Evolutionary conservation across 768 basidiomycete genomes (phyloP).

Genomic region (Boletus sensibilis): DNA sequence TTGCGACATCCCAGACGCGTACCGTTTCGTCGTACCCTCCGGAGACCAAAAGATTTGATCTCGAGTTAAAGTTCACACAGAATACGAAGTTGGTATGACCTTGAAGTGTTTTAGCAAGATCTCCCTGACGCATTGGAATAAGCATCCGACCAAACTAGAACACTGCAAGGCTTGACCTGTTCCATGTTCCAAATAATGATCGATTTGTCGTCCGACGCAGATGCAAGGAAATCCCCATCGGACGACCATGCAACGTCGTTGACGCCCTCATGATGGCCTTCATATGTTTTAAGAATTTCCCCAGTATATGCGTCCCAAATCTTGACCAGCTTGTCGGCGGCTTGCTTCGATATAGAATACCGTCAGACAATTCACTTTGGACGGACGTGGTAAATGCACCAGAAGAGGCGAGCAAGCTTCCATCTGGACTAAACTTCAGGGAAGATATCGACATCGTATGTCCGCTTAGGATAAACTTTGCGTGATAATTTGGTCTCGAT

Average conservation of each 20-base stretch:
- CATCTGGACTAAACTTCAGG: constrained; percentile 87
- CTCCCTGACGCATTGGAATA: constrained; percentile 40
- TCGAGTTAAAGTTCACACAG: constrained; percentile 88
- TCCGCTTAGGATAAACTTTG: constrained; percentile 68
- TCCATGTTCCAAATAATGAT: constrained; percentile 84
- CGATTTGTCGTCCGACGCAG: constrained; percentile 91
- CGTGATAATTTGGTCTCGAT: constrained; percentile 50
- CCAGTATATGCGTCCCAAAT: constrained; percentile 76
- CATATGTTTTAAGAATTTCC: constrained; percentile 67
- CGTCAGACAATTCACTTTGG: constrained; percentile 12
- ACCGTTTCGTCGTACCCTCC: constrained; percentile 97
- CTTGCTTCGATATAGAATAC: constrained; percentile 50
- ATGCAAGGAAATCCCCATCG: constrained; percentile 81
- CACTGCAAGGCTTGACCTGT: constrained; percentile 39
- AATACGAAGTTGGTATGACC: constrained; percentile 96
- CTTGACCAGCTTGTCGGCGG: constrained; percentile 80
- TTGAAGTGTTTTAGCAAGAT: constrained; percentile 60
- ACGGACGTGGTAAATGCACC: constrained; percentile 49
- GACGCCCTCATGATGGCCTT: constrained; percentile 78
- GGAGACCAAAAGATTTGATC: constrained; percentile 86
- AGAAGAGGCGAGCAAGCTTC: constrained; percentile 75
- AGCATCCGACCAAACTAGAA: constrained; percentile 1
- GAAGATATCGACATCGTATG: constrained; percentile 82
- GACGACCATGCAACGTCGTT: constrained; percentile 89
- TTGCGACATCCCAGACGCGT: constrained; percentile 92